Evolutionary conservation across 164 flowering plant species (phyloP), one percentile per base, ranked within the genome.

Genomic region (Berberis vulgaris): DNA sequence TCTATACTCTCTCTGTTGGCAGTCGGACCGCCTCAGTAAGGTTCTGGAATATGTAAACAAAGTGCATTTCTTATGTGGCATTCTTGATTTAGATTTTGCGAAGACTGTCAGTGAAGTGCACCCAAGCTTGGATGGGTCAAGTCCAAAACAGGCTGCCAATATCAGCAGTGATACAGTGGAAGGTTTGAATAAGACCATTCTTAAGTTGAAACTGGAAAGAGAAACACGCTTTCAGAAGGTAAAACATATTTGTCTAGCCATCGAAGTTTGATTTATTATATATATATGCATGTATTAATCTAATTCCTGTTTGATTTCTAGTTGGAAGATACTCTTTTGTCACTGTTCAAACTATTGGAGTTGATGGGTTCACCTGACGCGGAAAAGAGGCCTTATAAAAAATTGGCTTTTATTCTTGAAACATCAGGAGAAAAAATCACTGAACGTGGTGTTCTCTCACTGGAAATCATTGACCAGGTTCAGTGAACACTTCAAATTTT

Each of bases 11-110:
- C 38, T 52, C 43, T 62, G 13, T 63, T 65, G 77, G 78, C 89
- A 92, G 98, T 83, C 98, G 66, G 88, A 86, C 45, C 89, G 98
- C 57, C 81, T 89, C 62, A 74, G 78, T 40, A 86, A 84, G 76
- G 87, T 89, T 68, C 76, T 92, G 73, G 86, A 78, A 53, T 80
- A 64, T 76, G 89, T 89, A 61, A 89, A 85, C 69, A 96, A 92
- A 81, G 91, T 92, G 62, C 98, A 92, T 77, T 69, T 79, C 52
- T 78, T 92, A 57, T 85, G 96, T 70, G 83, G 85, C 45, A 81
- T 88, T 57, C 96, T 88, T 69, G 91, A 86, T 40, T 45, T 89
- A 71, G 93, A 92, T 73, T 92, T 89, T 78, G 83, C 85, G 59
- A 79, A 85, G 75, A 86, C 83, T 42, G 88, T 92, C 53, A 83